These are phyloP conservation scores for Termitomyces sp. DNA, from an alignment of 768 basidiomycete species.

Conservation along the genomic window DNA sequence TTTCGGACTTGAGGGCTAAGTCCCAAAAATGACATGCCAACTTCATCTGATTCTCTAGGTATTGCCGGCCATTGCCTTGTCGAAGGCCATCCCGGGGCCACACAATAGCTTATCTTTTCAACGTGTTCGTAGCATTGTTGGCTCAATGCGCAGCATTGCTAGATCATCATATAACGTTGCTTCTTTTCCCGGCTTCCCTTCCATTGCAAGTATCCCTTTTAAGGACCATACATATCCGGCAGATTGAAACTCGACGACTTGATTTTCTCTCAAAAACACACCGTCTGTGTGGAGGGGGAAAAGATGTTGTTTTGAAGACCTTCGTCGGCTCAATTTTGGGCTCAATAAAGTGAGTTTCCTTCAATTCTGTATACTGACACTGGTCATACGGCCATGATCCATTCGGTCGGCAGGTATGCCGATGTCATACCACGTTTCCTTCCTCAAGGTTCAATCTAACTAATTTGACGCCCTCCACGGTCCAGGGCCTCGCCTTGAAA, in stretches of 20 bases:
- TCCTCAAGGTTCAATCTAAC: slow-evolving; percentile 2
- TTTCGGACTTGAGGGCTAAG: neutral
- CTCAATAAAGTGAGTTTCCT: neutral
- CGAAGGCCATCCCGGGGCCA: neutral
- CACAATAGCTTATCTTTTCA: neutral
- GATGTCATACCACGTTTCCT: neutral
- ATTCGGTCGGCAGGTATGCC: neutral
- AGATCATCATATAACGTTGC: neutral
- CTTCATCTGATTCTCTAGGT: too few relatives aligned
- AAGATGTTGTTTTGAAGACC: neutral
- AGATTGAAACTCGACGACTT: slow-evolving; percentile 2
- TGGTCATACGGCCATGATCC: neutral
- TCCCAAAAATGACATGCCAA: neutral
- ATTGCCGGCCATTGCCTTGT: neutral
- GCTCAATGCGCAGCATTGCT: neutral
- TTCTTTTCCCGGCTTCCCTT: too few relatives aligned
- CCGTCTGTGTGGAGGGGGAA: neutral
- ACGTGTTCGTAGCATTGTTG: neutral
- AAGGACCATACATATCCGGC: neutral
- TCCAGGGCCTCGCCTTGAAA: neutral
- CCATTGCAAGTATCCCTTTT: too few relatives aligned
- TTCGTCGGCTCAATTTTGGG: neutral
- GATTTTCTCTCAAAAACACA: neutral
- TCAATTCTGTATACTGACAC: neutral
- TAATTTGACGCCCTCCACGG: slow-evolving; percentile 2